Evolutionary conservation across 495 filamentous ascomycete species (phyloP).

Genomic region (Xylaria cubensis): DNA sequence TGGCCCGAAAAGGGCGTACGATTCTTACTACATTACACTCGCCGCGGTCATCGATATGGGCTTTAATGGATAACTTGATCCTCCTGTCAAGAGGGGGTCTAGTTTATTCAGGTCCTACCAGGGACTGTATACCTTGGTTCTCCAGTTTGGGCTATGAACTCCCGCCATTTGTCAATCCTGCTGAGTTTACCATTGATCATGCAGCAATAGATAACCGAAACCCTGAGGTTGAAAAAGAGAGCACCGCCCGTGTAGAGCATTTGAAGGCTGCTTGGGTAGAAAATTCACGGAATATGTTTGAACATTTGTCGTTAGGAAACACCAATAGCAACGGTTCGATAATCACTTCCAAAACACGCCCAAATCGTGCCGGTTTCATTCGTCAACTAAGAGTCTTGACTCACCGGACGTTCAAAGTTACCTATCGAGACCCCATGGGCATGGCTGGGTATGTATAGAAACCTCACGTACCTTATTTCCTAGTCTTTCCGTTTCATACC

Average conservation of each 20-base stretch:
- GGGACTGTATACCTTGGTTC: slow-evolving; percentile 65
- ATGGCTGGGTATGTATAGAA: slow-evolving; percentile 50
- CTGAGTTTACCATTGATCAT: slow-evolving; percentile 74
- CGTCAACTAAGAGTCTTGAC: slow-evolving; percentile 70
- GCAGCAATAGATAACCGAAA: slow-evolving; percentile 73
- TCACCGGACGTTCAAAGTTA: slow-evolving; percentile 67
- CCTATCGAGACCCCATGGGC: slow-evolving; percentile 74
- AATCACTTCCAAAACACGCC: slow-evolving; percentile 13
- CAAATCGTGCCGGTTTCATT: slow-evolving; percentile 52
- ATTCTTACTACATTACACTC: slow-evolving; percentile 74
- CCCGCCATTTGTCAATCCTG: slow-evolving; percentile 74
- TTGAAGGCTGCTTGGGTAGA: slow-evolving; percentile 62
- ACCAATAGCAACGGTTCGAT: not conserved
- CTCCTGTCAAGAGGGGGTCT: slow-evolving; percentile 67
- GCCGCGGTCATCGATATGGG: not conserved
- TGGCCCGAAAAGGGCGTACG: slow-evolving; percentile 71
- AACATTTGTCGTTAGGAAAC: not conserved
- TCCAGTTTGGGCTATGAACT: slow-evolving; percentile 59
- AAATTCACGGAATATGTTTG: slow-evolving; percentile 39
- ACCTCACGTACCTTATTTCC: not conserved
- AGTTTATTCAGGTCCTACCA: slow-evolving; percentile 66
- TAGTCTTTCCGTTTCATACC: not conserved
- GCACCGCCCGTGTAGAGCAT: slow-evolving; percentile 58
- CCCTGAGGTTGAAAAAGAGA: slow-evolving; percentile 63
- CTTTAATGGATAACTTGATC: slow-evolving; percentile 58